A percentile compares a stretch with the other conserved stretches of the same genome.
phyloP scores from a whole-genome alignment of 257 asterid genomes.

The Misopates orontium region DNA sequence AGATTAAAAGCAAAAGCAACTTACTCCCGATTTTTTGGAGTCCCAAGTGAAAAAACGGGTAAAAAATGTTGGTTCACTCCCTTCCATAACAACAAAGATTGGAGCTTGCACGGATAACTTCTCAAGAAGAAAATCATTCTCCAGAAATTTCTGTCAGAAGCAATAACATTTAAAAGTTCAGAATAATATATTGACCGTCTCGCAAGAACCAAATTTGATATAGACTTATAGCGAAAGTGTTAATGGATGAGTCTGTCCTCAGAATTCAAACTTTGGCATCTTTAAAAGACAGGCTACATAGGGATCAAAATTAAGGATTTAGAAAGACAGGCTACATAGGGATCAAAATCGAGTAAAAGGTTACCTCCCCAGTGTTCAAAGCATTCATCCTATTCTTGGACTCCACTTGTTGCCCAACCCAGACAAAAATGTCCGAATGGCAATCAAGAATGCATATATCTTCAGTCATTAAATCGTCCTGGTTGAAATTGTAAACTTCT shows the following conservation, averaged over 20 bases:
- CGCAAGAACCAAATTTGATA: conserved; percentile 6
- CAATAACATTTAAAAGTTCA: conserved; percentile 13
- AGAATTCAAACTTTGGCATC: background rate
- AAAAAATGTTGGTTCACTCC: conserved; percentile 75
- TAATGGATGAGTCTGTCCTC: no score
- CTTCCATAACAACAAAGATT: conserved; percentile 65
- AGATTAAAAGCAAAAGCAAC: conserved; percentile 25
- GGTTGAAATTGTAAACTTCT: conserved; percentile 77
- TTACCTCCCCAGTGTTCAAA: conserved; percentile 77
- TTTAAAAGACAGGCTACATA: background rate
- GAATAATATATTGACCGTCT: conserved; percentile 2
- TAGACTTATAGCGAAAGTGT: no score
- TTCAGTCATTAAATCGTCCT: conserved; percentile 91
- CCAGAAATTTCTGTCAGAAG: conserved; percentile 60
- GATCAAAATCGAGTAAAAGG: conserved; percentile 12
- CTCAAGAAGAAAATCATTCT: conserved; percentile 52
- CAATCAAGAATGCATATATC: conserved; percentile 74
- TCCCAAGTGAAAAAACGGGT: conserved; percentile 86
- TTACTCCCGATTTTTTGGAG: conserved; percentile 61
- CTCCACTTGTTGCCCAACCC: conserved; percentile 83
- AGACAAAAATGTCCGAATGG: conserved; percentile 63
- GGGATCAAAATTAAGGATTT: background rate
- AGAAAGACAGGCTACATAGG: background rate
- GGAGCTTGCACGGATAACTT: conserved; percentile 57
- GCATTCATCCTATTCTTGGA: conserved; percentile 67